Conservation (phyloP, 129 eudicot species). For the Flaveria brownii region DNA sequence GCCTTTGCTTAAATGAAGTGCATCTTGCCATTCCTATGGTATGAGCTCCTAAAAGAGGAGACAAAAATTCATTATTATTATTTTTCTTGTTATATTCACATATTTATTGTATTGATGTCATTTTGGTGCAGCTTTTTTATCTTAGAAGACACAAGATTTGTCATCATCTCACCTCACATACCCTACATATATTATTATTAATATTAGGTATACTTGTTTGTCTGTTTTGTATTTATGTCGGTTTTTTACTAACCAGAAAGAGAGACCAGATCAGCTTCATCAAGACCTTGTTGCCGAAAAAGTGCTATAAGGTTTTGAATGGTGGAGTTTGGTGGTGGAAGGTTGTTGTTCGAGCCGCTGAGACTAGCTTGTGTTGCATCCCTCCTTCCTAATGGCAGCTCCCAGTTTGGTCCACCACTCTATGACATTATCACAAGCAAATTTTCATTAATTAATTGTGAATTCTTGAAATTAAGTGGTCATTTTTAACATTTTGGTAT, state of each 20-base stretch:
- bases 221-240: neutral
- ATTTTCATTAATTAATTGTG: neutral
- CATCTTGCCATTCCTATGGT: constrained; percentile 93
- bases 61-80: neutral
- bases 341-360: constrained; percentile 56
- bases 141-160: too few species aligned
- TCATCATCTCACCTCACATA: too few species aligned
- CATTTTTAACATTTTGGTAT: neutral
- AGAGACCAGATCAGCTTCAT: constrained; percentile 76
- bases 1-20: constrained; percentile 69
- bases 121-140: too few species aligned
- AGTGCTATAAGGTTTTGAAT: constrained; percentile 55
- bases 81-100: neutral
- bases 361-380: constrained; percentile 82
- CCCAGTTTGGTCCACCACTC: constrained; percentile 98
- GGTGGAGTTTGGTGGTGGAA: constrained; percentile 88
- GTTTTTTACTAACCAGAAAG: constrained; percentile 66
- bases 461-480: neutral
- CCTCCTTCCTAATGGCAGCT: constrained; percentile 84
- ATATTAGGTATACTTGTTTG: too few species aligned
- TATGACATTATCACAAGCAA: constrained; percentile 18
- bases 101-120: neutral
- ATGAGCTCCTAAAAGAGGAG: constrained; percentile 67
- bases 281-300: constrained; percentile 77
- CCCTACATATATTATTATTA: too few species aligned